Evolutionary conservation across 768 basidiomycete genomes (phyloP).

Genomic region (Amanita rimosa): DNA sequence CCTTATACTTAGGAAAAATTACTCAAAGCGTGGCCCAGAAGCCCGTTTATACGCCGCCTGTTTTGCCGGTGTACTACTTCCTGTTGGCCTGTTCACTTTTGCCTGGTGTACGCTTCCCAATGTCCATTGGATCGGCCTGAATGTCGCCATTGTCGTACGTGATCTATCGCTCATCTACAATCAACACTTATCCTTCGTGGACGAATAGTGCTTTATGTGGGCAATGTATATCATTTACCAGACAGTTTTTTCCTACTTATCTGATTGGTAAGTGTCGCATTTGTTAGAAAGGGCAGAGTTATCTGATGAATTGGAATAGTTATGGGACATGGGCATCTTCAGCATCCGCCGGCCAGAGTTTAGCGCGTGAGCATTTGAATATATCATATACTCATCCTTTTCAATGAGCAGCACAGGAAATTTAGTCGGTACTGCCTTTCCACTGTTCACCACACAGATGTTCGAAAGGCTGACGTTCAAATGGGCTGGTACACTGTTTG

Average conservation of each 20-base stretch:
- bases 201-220: conserved; percentile 33
- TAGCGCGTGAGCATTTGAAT: conserved; percentile 32
- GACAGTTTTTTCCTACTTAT: conserved; percentile 48
- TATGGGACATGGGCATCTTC: conserved; percentile 58
- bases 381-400: not conserved
- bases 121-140: conserved; percentile 52
- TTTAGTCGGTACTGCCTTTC: conserved; percentile 39
- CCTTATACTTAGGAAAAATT: conserved; percentile 17
- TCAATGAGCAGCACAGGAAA: conserved; percentile 25
- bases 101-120: conserved; percentile 50
- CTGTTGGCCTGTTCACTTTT: conserved; percentile 59
- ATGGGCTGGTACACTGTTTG: conserved; percentile 53
- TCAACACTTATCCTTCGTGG: not conserved
- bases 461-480: conserved; percentile 41
- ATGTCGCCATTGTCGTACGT: conserved; percentile 37
- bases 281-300: not conserved
- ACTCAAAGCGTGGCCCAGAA: conserved; percentile 31
- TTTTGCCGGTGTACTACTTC: conserved; percentile 40
- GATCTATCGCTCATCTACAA: not conserved
- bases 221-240: conserved; percentile 44
- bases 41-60: conserved; percentile 52
- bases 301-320: conserved; percentile 12
- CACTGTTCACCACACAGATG: conserved; percentile 54
- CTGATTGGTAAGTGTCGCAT: conserved; percentile 41
- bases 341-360: conserved; percentile 56